These are phyloP conservation scores for Saccharomycopsis selenospora DNA, from an alignment of 805 yeast species.

Conservation along the genomic window DNA sequence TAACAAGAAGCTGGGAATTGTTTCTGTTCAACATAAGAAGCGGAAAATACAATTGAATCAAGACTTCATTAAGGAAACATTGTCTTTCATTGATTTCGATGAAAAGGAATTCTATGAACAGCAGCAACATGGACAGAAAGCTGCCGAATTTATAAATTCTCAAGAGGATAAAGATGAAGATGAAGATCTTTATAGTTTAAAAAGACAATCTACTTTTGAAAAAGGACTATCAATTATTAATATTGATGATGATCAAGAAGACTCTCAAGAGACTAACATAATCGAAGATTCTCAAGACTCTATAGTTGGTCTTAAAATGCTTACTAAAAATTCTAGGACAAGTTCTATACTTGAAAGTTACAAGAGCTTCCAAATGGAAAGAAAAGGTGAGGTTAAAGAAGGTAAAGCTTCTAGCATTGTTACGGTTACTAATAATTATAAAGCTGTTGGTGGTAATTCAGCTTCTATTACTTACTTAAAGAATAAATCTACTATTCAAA, in stretches of 20 bases:
- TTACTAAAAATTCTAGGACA: background rate
- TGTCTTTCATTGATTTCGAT: slow-evolving; percentile 42
- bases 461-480: slow-evolving; percentile 54
- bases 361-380: slow-evolving; percentile 36
- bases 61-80: slow-evolving; percentile 47
- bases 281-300: background rate
- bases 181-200: background rate
- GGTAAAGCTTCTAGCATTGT: slow-evolving; percentile 28
- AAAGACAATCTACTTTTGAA: slow-evolving; percentile 1
- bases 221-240: background rate
- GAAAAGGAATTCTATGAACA: slow-evolving; percentile 27
- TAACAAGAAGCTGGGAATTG: slow-evolving; percentile 22
- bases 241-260: background rate
- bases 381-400: slow-evolving; percentile 24
- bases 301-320: background rate
- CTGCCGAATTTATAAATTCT: background rate
- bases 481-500: slow-evolving; percentile 21
- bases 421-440: slow-evolving; percentile 45
- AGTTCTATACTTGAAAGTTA: slow-evolving; percentile 31
- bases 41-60: slow-evolving; percentile 40
- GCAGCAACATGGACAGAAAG: too few species aligned
- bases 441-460: slow-evolving; percentile 46
- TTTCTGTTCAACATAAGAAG: too few species aligned
- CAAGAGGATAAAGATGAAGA: background rate
- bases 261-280: background rate